Percentiles rank a stretch among this genome's conserved stretches.
These are phyloP conservation scores for Populus ilicifolia DNA, from an alignment of 345 rosid species.

Conservation along the genomic window DNA sequence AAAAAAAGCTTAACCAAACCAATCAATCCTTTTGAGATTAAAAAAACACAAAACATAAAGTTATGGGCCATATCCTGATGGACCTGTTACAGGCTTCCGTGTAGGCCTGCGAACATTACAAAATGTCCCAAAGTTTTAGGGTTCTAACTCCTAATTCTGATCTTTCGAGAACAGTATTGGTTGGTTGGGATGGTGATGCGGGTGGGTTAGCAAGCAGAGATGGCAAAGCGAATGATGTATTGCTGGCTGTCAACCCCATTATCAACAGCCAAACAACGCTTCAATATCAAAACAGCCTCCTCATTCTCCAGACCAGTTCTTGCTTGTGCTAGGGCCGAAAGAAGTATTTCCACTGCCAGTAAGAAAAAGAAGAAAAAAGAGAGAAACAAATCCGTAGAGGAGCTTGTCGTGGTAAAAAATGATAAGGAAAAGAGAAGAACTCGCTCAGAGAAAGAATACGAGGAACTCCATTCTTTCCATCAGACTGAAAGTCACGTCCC, in stretches of 20 bases:
- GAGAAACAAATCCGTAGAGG: neutral
- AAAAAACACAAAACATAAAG: too few species aligned
- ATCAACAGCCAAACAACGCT: neutral
- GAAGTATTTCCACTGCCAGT: neutral
- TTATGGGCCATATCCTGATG: too few species aligned
- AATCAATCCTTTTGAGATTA: too few species aligned
- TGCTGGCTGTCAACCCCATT: neutral
- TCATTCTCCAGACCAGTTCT: neutral
- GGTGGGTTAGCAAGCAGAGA: neutral
- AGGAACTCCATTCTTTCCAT: neutral
- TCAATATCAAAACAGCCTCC: neutral
- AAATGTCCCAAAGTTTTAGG: too few species aligned
- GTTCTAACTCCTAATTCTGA: too few species aligned
- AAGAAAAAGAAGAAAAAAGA: constrained; percentile 20
- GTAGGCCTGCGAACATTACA: too few species aligned
- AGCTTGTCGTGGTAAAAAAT: constrained; percentile 14
- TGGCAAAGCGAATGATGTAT: constrained; percentile 4
- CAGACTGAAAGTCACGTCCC: constrained; percentile 46
- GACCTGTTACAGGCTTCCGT: too few species aligned
- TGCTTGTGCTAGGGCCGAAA: neutral
- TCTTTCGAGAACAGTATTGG: too few species aligned
- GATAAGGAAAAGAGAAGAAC: constrained; percentile 68
- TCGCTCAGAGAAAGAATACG: constrained; percentile 61
- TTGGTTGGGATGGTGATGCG: too few species aligned
- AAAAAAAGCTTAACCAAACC: too few species aligned